A percentile compares a stretch with the other conserved stretches of the same genome.
These are phyloP conservation scores for Ochetophila trinervis DNA, from an alignment of 306 rosid species.

Conservation along the genomic window DNA sequence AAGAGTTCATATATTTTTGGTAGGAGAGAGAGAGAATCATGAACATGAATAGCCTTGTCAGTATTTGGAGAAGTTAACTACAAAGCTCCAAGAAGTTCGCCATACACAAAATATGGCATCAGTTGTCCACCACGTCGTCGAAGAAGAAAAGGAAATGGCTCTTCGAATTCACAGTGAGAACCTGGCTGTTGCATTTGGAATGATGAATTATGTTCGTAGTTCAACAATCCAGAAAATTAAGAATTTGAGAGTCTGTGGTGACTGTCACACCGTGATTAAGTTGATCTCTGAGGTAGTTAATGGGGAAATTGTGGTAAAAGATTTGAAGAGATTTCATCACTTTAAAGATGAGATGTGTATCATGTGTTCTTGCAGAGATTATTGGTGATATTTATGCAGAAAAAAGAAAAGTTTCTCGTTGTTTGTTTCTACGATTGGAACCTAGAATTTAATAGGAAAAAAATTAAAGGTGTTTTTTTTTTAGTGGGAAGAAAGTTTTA, in stretches of 20 bases:
- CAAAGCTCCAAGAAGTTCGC: slow-evolving; percentile 62
- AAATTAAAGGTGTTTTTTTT: no score
- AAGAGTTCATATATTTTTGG: slow-evolving; percentile 59
- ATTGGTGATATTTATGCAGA: slow-evolving; percentile 41
- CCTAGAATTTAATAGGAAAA: no score
- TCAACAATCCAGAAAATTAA: slow-evolving; percentile 58
- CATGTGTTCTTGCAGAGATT: slow-evolving; percentile 78
- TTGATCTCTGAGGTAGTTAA: slow-evolving; percentile 51
- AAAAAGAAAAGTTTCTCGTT: no score
- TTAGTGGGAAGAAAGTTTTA: no score
- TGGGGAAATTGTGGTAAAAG: slow-evolving; percentile 66
- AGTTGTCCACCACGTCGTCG: slow-evolving; percentile 74
- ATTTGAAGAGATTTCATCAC: slow-evolving; percentile 77
- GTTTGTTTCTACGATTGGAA: no score
- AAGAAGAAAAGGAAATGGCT: slow-evolving; percentile 69
- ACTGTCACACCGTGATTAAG: slow-evolving; percentile 63
- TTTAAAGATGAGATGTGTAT: slow-evolving; percentile 57
- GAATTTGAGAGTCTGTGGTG: slow-evolving; percentile 72
- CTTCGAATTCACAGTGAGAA: slow-evolving; percentile 84
- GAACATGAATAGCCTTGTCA: slow-evolving; percentile 54
- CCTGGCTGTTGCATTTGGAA: slow-evolving; percentile 73
- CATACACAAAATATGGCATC: slow-evolving; percentile 53
- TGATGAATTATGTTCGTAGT: slow-evolving; percentile 61
- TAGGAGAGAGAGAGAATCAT: slow-evolving; percentile 80
- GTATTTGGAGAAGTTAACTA: slow-evolving; percentile 48